Evolutionary conservation across 805 yeast species (phyloP), one percentile per base, ranked within the genome.

Genomic region (Zygotorulaspora danielsina): DNA sequence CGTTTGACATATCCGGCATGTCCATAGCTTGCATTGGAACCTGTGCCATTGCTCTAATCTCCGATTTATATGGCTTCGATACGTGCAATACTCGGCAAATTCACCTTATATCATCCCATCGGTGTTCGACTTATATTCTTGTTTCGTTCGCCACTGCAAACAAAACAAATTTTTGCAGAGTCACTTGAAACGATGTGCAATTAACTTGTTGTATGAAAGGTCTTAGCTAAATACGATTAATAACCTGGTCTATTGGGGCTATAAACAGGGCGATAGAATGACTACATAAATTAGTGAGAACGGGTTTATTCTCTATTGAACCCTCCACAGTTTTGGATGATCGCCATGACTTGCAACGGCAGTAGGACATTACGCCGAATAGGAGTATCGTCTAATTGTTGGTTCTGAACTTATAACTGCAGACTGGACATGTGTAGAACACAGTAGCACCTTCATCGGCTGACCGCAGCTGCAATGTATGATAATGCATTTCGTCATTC

Each of bases 381-480:
- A n/a, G n/a, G n/a, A n/a, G n/a, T n/a, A n/a, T n/a, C n/a, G n/a
- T 21, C 24, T 21, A 90, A 63, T 93, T 93, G 64, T 93, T 90
- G 25, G 96, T 89, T 70, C 97, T 82, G 72, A 85, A 89, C 56
- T 86, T 79, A 73, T 90, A 87, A 30, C 89, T 88, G 74, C 99
- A 93, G 29, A 75, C 69, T 1, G 95, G 82, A 71, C 98, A 93
- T 1, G 98, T 90, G 68, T 93, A 94, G 62, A 93, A 93, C 24
- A 93, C 97, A 7, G 99, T 93, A 19, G 98, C 95, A 74, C 98
- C 99, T 74, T 93, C 99, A 73, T 93, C 99, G 1, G 98, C 99
- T 39, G 96, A 84, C 68, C 99, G 80, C 54, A 93, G 74, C 66
- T 93, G 99, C 51, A 93, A 71, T 4, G 98, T 93, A 60, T 93